Evolutionary conservation across 129 eudicot species (phyloP), one percentile per base, ranked within the genome.

Genomic region (Kitagawia praeruptora): DNA sequence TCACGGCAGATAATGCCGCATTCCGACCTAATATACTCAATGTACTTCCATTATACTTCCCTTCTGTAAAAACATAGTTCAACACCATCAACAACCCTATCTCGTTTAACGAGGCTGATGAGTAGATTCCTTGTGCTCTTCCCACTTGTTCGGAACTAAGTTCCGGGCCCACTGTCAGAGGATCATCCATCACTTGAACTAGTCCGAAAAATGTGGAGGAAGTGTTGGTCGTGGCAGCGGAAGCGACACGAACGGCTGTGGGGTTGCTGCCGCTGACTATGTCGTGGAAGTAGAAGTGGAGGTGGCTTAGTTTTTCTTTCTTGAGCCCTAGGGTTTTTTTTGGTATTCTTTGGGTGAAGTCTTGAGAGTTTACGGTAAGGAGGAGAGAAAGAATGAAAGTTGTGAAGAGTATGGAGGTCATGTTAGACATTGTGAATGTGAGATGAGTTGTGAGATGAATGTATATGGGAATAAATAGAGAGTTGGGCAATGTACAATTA

Each of bases 211-310:
- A 11, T 8, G 77, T 23, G 0, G 49, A 25, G 0, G 77, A 73
- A 4, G 54, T 42, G 77, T 73, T 44, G 15, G 54, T 73, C 7
- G 12, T 73, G 39, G 77, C 34, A 10, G 53, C 53, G 54, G 77
- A 21, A 27, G 77, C 77, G 4, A 73, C 77, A 8, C 54, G 77
- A 21, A 73, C 38, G 77, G 77, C 77, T 54, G 54, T 73, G 39
- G 77, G 54, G 47, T 73, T 41, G 6, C 38, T 54, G 77, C 77
- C 54, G 9, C 54, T 73, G 54, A 73, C 39, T 21, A 73, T 73
- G 53, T 73, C 77, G 53, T 73, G 77, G 21, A 73, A 73, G 53
- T 41, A 73, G 77, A 73, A 73, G 77, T 73, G 77, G 3, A 73
- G 77, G 53, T 73, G 77, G 54, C 54, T 44, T n/a, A 73, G 77